Evolutionary conservation across 805 yeast genomes (phyloP), one percentile per base, ranked within the genome.

Genomic region (Candida easanensis): DNA sequence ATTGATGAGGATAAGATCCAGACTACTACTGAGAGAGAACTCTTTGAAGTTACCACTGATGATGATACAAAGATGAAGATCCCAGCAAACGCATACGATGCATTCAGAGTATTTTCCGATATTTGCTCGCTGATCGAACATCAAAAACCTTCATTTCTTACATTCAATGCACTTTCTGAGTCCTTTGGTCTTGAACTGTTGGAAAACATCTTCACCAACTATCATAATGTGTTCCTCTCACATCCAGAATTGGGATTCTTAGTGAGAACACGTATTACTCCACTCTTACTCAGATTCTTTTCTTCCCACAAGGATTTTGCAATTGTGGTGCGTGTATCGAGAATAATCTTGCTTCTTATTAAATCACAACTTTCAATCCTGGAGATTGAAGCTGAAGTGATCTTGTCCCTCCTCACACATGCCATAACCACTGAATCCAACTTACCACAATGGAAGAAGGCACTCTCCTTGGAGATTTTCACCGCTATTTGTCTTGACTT

Each of bases 361-460:
- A 68, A 76, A 26, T 57, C 66, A 9, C 79, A 81, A 20, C 69
- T 89, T 17, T 63, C 71, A 0, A 72, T 79, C 6, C 63, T 91
- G 28, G 83, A 78, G 39, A 74, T 84, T 25, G 97, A 91, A 61
- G 73, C 86, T 20, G 97, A 89, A 56, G 89, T 88, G 6, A 78
- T 90, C 2, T 64, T 91, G 14, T 81, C 95, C 0, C 68, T 85
- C 20, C 63, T 89, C 26, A 86, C 85, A 15, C 95, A 86, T 57
- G 73, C 77, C n/a, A 57, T 87, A n/a, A 70, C 82, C 1, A 68
- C 70, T 26, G 80, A 78, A 5, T 72, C 81, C 0, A 71, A 73
- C 0, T 54, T 75, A 2, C 80, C 82, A 3, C 44, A 56, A 6
- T 91, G 97, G 97, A 87, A 85, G 50, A 79, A 80, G 47, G 73